Base-by-base conservation (phyloP, 441 rosid genomes). In the Erodium trifolium region DNA sequence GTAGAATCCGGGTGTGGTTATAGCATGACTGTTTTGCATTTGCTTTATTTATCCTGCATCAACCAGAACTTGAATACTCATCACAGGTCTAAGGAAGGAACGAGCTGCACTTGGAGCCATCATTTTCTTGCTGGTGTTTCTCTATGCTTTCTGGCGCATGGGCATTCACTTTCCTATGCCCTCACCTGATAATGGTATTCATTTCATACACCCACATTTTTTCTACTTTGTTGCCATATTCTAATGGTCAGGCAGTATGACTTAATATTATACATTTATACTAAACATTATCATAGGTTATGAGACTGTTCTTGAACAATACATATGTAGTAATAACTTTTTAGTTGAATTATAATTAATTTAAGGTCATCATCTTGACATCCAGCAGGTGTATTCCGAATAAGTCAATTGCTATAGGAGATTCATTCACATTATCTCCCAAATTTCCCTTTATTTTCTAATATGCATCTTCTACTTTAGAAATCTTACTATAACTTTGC, bases 81-180 rank as follows among this genome's bases (percentile, higher is more conserved):
- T 78, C 55, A 67, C 83, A 94, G 98, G 99, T 73, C 81, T 95
- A 66, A 85, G 96, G 82, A 92, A 87, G 82, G 89, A 92, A 76
- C 88, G 98, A 37, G 98, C 97, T 78, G 96, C 89, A 65, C 82
- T 85, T 63, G 97, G 97, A 75, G 99, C 98, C 76, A 76, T 92
- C 76, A 71, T 95, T 69, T 95, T 95, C 81, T 86, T 92, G 82
- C 75, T 88, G 70, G 95, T 91, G 23, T 95, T 89, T 80, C 93
- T 95, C 35, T 95, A 95, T 82, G 96, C 86, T 76, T 95, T 95
- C 77, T 95, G 99, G 99, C 97, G 99, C 79, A 88, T 92, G 99
- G 98, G 99, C 72, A 80, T 95, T 82, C 99, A 95, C 80, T 95
- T 95, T 68, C 99, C 97, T 55, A 95, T 95, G 98, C 98, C 97